Conservation (phyloP, 768 basidiomycete species). For the Guyanaporus albipodus region DNA sequence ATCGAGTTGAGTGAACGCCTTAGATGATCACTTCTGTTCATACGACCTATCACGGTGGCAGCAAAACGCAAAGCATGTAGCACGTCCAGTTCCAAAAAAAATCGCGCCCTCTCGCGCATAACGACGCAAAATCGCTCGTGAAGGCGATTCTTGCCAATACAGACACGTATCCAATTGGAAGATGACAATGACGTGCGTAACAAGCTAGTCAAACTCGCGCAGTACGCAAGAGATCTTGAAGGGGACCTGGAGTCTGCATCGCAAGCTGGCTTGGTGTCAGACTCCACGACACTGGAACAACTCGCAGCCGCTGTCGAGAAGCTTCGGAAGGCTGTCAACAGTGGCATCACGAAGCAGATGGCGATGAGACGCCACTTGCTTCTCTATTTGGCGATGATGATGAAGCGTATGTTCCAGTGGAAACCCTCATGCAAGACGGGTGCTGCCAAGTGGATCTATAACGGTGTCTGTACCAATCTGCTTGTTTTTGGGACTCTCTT, state of each 20-base stretch:
- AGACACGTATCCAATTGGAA: slow-evolving; percentile 32
- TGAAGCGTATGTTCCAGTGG: slow-evolving; percentile 37
- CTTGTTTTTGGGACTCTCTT: slow-evolving; percentile 46
- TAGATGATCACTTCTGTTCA: too few species aligned
- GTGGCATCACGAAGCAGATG: slow-evolving; percentile 54
- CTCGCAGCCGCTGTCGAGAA: slow-evolving; percentile 43
- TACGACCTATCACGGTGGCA: slow-evolving; percentile 6
- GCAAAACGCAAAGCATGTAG: slow-evolving; percentile 37
- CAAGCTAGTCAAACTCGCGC: slow-evolving; percentile 30
- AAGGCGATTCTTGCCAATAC: slow-evolving; percentile 37
- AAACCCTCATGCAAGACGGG: slow-evolving; percentile 46
- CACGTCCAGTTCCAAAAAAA: slow-evolving; percentile 31
- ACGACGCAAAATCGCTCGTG: slow-evolving; percentile 35
- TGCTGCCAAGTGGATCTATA: slow-evolving; percentile 47
- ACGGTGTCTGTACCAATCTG: slow-evolving; percentile 47
- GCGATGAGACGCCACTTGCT: slow-evolving; percentile 19
- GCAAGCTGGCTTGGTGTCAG: slow-evolving; percentile 10
- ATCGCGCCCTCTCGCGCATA: slow-evolving; percentile 19
- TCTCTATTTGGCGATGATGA: neutral
- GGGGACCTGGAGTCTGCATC: slow-evolving; percentile 22
- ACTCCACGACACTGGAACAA: slow-evolving; percentile 37
- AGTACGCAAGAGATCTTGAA: slow-evolving; percentile 33
- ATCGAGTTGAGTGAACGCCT: slow-evolving; percentile 4
- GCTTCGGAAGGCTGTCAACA: slow-evolving; percentile 40
- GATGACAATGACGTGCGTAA: slow-evolving; percentile 30